Percentiles rank a stretch among this genome's conserved stretches.
These are phyloP conservation scores for Ophiostoma sp. DNA, from an alignment of 2,329 filamentous ascomycete species.

Conservation along the genomic window DNA sequence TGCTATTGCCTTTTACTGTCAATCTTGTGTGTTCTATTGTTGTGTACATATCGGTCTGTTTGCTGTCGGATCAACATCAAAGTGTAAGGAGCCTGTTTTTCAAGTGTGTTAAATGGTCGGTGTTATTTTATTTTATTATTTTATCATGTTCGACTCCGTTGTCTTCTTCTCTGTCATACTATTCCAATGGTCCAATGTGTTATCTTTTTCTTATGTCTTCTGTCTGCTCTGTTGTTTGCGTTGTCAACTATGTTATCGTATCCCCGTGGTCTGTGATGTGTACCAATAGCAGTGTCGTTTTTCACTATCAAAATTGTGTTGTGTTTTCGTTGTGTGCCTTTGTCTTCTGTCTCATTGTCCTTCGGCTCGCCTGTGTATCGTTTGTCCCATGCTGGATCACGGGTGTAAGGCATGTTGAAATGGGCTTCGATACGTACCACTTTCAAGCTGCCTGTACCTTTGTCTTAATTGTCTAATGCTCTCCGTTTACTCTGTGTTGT, in stretches of 20 bases:
- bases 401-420: not conserved
- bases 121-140: not conserved
- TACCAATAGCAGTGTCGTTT: not conserved
- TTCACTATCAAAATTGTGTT: too few species aligned
- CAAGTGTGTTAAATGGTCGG: not conserved
- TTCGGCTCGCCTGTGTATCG: not conserved
- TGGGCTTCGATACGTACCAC: not conserved
- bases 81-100: conserved; percentile 5
- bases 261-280: not conserved
- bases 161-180: not conserved
- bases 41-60: not conserved
- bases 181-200: not conserved
- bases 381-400: not conserved
- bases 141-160: not conserved
- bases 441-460: not conserved
- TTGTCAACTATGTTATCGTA: not conserved
- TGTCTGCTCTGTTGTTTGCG: not conserved
- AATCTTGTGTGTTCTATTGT: not conserved
- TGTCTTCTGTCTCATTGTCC: not conserved
- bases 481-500: not conserved
- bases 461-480: not conserved
- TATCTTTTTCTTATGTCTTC: not conserved
- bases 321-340: not conserved
- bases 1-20: not conserved
- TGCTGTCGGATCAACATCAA: not conserved